Conservation (phyloP, 768 basidiomycete species). For the Tephrocybe sp. region DNA sequence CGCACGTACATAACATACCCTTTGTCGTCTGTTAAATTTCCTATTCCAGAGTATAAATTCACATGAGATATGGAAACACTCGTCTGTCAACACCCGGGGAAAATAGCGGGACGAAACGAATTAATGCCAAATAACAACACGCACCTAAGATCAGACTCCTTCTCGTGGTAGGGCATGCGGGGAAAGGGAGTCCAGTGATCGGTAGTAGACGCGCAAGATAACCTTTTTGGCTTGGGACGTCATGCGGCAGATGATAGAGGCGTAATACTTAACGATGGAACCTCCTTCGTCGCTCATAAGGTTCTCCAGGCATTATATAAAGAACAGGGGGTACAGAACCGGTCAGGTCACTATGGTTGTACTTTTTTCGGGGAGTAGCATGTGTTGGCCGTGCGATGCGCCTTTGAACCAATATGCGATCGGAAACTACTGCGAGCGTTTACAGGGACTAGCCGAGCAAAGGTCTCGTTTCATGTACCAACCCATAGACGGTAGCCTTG, state of each 20-base stretch:
- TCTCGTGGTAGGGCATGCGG: background rate
- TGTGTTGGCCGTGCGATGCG: background rate
- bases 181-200: constrained; percentile 5
- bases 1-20: background rate
- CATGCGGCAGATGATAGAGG: background rate
- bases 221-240: constrained; percentile 11
- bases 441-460: background rate
- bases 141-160: background rate
- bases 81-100: background rate
- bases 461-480: background rate
- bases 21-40: background rate
- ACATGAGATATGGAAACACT: background rate
- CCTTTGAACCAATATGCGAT: background rate
- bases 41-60: background rate
- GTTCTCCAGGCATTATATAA: too few relatives aligned
- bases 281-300: too few relatives aligned
- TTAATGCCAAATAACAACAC: background rate
- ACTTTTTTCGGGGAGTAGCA: too few relatives aligned
- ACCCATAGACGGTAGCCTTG: too few relatives aligned
- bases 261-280: too few relatives aligned
- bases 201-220: background rate
- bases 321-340: background rate
- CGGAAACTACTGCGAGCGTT: too few relatives aligned
- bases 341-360: too few relatives aligned
- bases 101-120: background rate